Evolutionary conservation across 2,329 filamentous ascomycete genomes (phyloP), one percentile per base, ranked within the genome.

Genomic region (Colletotrichum gigasporum): DNA sequence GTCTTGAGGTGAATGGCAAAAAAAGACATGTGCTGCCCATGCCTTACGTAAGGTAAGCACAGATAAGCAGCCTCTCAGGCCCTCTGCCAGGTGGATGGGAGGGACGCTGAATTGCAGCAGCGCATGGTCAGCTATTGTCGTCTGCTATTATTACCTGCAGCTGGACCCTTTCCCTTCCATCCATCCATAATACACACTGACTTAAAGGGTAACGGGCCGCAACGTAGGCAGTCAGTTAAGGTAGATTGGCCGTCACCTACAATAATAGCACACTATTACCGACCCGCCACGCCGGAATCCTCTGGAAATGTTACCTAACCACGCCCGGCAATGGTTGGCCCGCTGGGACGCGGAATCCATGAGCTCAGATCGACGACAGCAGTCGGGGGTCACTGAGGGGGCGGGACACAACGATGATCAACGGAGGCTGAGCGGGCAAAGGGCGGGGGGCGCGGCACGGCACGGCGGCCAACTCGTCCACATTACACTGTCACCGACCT

Each of bases 291-390:
- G 47, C 39, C 16, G 45, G 45, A 45, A 45, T 44, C 35, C 53
- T 45, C 55, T 53, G 9, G 18, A 37, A 60, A 37, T 42, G 20
- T 42, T 42, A 54, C 56, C 39, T 48, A 34, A 47, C 32, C 24
- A 42, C 53, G 30, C 61, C 30, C 32, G 5, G 28, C 16, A 9
- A 35, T 14, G 37, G 30, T 32, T 63, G 24, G 54, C 41, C 41
- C 28, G 35, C 30, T 24, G 18, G 48, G 32, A 18, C 4, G 18
- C 3, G 9, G 54, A 24, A 58, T 48, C 35, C 26, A 18, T 57
- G 42, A 32, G 54, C 54, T 58, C 24, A 41, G 54, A 50, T 57
- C 44, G 54, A 57, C 54, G 54, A 37, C 26, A 22, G n/a, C n/a
- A 39, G 5, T 20, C 2, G 30, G 12, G 30, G 12, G 30, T 34